These are phyloP conservation scores for Boletus tomentosulus DNA, from an alignment of 768 basidiomycete species.

Conservation along the genomic window DNA sequence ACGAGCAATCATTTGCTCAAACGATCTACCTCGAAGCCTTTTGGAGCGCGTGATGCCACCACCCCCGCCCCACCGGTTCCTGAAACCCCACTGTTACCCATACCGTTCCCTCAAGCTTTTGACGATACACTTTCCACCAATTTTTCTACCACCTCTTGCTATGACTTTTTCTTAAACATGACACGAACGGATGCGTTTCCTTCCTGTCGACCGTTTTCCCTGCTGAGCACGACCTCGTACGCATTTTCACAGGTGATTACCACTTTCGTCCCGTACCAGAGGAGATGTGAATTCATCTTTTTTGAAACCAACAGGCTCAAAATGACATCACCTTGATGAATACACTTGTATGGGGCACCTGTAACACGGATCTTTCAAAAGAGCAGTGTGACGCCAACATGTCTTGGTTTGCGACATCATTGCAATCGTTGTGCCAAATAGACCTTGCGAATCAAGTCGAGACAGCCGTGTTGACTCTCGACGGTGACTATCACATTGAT, in stretches of 20 bases:
- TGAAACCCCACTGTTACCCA: constrained; percentile 49
- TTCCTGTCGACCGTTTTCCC: constrained; percentile 72
- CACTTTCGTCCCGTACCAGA: not conserved
- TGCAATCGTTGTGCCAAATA: constrained; percentile 47
- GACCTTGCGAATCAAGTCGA: constrained; percentile 54
- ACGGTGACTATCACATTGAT: constrained; percentile 38
- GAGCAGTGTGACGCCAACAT: constrained; percentile 65
- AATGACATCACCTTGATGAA: constrained; percentile 60
- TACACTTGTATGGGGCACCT: constrained; percentile 72
- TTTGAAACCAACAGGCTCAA: constrained; percentile 50
- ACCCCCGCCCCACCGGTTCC: constrained; percentile 26
- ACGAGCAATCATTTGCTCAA: constrained; percentile 1
- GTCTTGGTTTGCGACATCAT: constrained; percentile 50
- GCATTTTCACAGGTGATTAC: constrained; percentile 51
- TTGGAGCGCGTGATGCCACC: constrained; percentile 7
- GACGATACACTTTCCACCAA: constrained; percentile 60
- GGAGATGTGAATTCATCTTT: not conserved
- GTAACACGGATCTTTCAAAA: constrained; percentile 51
- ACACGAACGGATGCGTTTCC: constrained; percentile 56
- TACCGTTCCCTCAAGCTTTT: constrained; percentile 75
- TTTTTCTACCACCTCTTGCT: constrained; percentile 62
- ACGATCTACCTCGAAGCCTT: constrained; percentile 6
- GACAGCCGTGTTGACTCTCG: constrained; percentile 51
- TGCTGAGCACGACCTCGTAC: constrained; percentile 54
- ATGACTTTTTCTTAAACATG: constrained; percentile 74